Percentiles rank a stretch among this genome's conserved stretches.
Evolutionary conservation across 352 stramenopile genomes (phyloP).

Genomic region (Elongisporangium prolatum): DNA sequence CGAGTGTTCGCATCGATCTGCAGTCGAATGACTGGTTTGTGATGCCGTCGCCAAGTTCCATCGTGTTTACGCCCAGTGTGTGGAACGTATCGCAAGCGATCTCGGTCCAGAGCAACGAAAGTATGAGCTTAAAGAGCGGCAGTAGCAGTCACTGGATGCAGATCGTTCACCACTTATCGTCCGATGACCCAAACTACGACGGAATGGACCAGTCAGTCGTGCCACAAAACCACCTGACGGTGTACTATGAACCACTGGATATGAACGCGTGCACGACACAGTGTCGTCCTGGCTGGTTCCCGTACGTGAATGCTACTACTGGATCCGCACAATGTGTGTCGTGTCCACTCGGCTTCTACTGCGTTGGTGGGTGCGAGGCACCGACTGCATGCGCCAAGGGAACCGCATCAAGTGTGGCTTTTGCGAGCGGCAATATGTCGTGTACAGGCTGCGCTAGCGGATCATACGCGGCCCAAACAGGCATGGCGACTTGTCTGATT

Average conservation of each 20-base stretch:
- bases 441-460: conserved; percentile 40
- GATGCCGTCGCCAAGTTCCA: conserved; percentile 13
- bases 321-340: conserved; percentile 26
- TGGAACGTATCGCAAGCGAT: conserved; percentile 38
- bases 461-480: conserved; percentile 32
- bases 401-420: conserved; percentile 29
- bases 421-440: conserved; percentile 13
- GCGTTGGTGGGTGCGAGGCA: conserved; percentile 30
- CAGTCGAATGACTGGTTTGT: conserved; percentile 23
- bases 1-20: conserved; percentile 28
- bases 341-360: conserved; percentile 47
- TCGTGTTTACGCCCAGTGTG: conserved; percentile 29
- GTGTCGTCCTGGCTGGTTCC: conserved; percentile 52
- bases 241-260: conserved; percentile 51
- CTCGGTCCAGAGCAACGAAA: conserved; percentile 10
- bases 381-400: conserved; percentile 34
- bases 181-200: conserved; percentile 38
- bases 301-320: conserved; percentile 29
- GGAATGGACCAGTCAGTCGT: conserved; percentile 18
- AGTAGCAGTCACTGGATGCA: conserved; percentile 8
- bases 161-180: conserved; percentile 29
- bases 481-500: conserved; percentile 23
- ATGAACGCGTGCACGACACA: conserved; percentile 38
- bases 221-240: conserved; percentile 34
- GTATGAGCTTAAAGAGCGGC: conserved; percentile 4